Evolutionary conservation across 345 rosid species (phyloP).

Genomic region (Eucalyptus pauciflora): DNA sequence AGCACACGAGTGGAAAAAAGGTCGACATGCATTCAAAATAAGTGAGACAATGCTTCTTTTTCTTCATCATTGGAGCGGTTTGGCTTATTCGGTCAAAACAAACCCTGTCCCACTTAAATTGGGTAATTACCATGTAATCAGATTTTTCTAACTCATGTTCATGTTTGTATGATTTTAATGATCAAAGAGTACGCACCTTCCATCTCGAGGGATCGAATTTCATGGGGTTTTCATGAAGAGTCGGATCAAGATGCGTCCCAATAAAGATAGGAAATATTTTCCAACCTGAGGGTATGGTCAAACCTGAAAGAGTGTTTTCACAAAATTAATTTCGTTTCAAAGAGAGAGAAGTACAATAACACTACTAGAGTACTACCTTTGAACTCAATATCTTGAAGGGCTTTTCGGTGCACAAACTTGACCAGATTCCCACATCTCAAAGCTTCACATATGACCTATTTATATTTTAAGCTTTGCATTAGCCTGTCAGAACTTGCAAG

Average conservation of each 20-base stretch:
- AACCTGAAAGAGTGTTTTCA: constrained; percentile 13
- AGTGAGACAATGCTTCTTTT: background rate
- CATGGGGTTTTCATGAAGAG: constrained; percentile 51
- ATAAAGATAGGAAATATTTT: constrained; percentile 57
- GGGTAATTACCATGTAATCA: background rate
- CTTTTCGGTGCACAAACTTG: constrained; percentile 57
- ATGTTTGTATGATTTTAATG: background rate
- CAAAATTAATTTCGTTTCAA: background rate
- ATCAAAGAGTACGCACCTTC: constrained; percentile 14
- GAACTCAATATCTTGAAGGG: constrained; percentile 48
- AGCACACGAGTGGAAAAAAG: background rate
- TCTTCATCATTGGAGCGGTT: background rate
- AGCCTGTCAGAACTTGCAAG: background rate
- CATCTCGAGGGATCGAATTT: constrained; percentile 86
- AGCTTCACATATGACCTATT: constrained; percentile 58
- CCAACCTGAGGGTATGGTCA: constrained; percentile 67
- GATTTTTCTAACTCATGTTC: background rate
- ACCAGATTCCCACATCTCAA: constrained; percentile 74
- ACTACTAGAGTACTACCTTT: constrained; percentile 34
- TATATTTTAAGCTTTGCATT: background rate
- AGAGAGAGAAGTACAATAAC: background rate
- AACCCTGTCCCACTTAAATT: background rate
- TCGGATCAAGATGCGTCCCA: constrained; percentile 49
- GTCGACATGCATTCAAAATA: background rate
- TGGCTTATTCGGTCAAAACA: background rate